Percentiles rank a stretch among this genome's conserved stretches.
Conservation (phyloP, 768 basidiomycete genomes). For the Boletellus ananas region DNA sequence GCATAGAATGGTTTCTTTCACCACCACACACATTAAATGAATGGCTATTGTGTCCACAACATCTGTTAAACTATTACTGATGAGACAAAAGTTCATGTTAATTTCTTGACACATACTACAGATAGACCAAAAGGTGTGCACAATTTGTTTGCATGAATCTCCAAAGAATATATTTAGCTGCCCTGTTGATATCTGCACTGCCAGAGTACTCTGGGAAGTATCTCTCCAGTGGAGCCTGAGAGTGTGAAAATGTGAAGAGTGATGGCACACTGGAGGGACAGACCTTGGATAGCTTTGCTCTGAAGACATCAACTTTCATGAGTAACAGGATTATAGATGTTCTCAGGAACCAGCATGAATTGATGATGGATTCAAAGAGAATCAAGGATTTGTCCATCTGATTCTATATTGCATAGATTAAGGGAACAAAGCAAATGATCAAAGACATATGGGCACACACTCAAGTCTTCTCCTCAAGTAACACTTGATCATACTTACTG, state of each 20-base stretch:
- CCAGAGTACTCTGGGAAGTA: constrained; percentile 90
- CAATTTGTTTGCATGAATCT: constrained; percentile 90
- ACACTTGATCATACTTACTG: no score
- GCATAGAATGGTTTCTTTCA: no score
- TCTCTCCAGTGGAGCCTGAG: constrained; percentile 64
- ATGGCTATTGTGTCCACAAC: constrained; percentile 88
- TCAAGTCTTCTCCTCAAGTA: constrained; percentile 52
- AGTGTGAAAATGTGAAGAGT: not conserved
- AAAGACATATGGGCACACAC: constrained; percentile 7
- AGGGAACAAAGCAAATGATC: not conserved
- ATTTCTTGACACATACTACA: constrained; percentile 60
- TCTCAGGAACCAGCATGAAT: no score
- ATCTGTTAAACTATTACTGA: constrained; percentile 60
- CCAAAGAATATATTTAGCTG: no score
- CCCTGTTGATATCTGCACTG: no score
- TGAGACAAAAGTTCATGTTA: not conserved
- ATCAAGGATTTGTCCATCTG: no score
- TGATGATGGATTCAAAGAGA: no score
- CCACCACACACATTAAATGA: constrained; percentile 75
- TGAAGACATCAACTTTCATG: constrained; percentile 79
- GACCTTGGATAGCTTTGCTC: constrained; percentile 61
- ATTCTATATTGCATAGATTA: constrained; percentile 41
- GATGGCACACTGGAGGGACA: accelerated
- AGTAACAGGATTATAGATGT: constrained; percentile 67
- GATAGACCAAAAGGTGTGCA: constrained; percentile 81